phyloP scores from a whole-genome alignment of 1,284 basidiomycete species.

The Xerocomus minutiporus region DNA sequence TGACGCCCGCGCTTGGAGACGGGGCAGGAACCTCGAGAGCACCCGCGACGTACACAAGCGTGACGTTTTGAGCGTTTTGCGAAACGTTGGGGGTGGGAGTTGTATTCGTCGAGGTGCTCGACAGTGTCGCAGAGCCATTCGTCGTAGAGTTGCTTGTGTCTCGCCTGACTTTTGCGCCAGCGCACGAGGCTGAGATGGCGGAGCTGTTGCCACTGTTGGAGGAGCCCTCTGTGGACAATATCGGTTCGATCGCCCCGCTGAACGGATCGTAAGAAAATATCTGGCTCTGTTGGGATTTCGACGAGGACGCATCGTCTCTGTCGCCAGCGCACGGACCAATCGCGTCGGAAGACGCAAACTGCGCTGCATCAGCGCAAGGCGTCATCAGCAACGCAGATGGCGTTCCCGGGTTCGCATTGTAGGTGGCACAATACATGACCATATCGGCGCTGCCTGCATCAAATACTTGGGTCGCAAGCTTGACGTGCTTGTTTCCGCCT shows the following conservation, averaged over 20 bases:
- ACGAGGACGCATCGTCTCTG: constrained; percentile 4
- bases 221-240: constrained; percentile 40
- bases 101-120: constrained; percentile 17
- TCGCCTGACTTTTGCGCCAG: constrained; percentile 10
- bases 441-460: constrained; percentile 35
- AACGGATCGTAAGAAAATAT: constrained; percentile 50
- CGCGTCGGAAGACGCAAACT: neutral
- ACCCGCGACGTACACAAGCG: constrained; percentile 43
- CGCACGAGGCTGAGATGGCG: constrained; percentile 5
- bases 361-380: constrained; percentile 41
- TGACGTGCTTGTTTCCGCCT: constrained; percentile 32
- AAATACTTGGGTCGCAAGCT: constrained; percentile 45
- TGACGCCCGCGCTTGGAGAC: constrained; percentile 1
- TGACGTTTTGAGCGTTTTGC: constrained; percentile 39
- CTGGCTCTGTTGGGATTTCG: constrained; percentile 46
- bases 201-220: constrained; percentile 2
- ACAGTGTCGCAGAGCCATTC: constrained; percentile 1
- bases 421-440: constrained; percentile 56
- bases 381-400: constrained; percentile 49
- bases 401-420: constrained; percentile 45
- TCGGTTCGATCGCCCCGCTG: constrained; percentile 49
- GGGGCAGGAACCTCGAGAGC: constrained; percentile 30
- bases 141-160: constrained; percentile 7
- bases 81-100: constrained; percentile 11
- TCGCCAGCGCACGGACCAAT: constrained; percentile 10